Evolutionary conservation across 805 yeast genomes (phyloP), one percentile per base, ranked within the genome.

Genomic region (Wickerhamiella domercqiae): DNA sequence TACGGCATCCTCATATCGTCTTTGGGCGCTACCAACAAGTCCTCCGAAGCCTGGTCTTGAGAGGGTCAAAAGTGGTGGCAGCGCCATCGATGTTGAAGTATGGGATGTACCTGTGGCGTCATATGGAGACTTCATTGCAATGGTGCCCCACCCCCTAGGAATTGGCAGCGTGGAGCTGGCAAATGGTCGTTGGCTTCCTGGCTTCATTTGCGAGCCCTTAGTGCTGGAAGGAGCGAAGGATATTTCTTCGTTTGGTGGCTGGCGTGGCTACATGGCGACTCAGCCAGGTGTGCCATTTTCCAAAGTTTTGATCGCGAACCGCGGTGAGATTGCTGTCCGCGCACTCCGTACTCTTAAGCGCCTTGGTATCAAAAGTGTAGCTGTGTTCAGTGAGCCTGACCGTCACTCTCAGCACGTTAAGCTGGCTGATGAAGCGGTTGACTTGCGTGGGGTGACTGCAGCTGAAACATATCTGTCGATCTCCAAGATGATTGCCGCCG

Each of bases 281-380:
- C 41, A 56, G 13, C 41, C 61, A 53, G 61, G 60, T 40, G 72
- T 70, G 50, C 90, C 93, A 1, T 83, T 84, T 60, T 66, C 74
- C 16, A 70, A 78, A 7, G 94, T 87, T n/a, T 67, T 87, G 39
- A 90, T 87, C 38, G 97, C 97, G 29, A 87, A 87, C 64, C 73
- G 98, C 62, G 97, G 97, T 56, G 98, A 87, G 61, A 87, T 87
- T 51, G 96, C 98, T 2, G 96, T 86, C 21, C 68, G 98, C 52
- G 83, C 90, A 49, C 83, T 87, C 53, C 78, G 71, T 54, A 86
- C 98, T 15, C 65, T 87, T 54, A 81, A 80, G 58, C 78, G 77
- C 56, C 56, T 90, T 46, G 73, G 73, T 3, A 81, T 90, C 49
- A 69, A 66, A 46, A 64, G 95, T 1, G 77, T 87, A 47, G 90